Evolutionary conservation across 306 rosid genomes (phyloP).

Genomic region (Inga leiocalycina): DNA sequence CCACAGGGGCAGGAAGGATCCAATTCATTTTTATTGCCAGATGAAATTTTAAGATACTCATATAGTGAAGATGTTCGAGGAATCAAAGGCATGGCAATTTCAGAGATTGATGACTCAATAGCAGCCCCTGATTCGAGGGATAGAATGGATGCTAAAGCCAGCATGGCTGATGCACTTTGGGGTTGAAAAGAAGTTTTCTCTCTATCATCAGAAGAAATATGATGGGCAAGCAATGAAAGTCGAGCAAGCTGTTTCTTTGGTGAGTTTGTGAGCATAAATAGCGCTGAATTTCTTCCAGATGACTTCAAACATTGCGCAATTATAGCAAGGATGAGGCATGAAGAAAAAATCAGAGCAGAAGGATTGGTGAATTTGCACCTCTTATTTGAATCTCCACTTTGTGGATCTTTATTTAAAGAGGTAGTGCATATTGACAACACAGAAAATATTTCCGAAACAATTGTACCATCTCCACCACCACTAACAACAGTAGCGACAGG

Average conservation of each 20-base stretch:
- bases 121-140: conserved; percentile 77
- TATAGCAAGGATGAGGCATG: conserved; percentile 78
- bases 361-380: conserved; percentile 69
- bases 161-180: conserved; percentile 75
- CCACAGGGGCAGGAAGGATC: conserved; percentile 45
- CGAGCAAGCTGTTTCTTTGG: conserved; percentile 86
- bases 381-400: conserved; percentile 57
- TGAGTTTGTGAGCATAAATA: conserved; percentile 81
- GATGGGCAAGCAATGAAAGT: conserved; percentile 69
- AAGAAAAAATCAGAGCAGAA: conserved; percentile 58
- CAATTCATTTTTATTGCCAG: conserved; percentile 50
- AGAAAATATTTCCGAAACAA: conserved; percentile 79
- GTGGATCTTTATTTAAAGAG: conserved; percentile 61
- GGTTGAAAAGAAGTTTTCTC: conserved; percentile 50
- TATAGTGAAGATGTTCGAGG: conserved; percentile 69
- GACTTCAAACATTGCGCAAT: conserved; percentile 84
- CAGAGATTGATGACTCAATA: conserved; percentile 73
- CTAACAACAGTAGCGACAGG: conserved; percentile 92
- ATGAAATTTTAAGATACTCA: conserved; percentile 65
- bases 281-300: conserved; percentile 79
- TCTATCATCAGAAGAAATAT: conserved; percentile 66
- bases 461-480: conserved; percentile 93
- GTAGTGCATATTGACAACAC: conserved; percentile 65
- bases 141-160: conserved; percentile 86
- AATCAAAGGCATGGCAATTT: conserved; percentile 80